Percentiles rank a stretch among this genome's conserved stretches.
Conservation (phyloP, 176 grass and related monocot genomes). For the Aegilops sharonensis region DNA sequence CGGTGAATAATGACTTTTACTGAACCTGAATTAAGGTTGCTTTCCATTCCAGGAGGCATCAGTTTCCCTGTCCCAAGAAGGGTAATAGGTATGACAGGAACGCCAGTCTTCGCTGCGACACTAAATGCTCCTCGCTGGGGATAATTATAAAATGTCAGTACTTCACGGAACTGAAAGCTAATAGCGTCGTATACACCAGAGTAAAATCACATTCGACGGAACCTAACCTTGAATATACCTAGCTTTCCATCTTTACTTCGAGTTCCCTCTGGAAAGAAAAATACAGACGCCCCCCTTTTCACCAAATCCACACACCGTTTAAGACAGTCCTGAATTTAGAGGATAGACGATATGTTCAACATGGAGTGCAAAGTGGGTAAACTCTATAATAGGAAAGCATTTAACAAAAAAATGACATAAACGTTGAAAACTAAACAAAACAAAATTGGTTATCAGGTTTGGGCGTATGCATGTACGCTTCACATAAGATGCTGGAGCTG, state of each 20-base stretch:
- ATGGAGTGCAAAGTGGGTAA: conserved; percentile 3
- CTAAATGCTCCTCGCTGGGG: conserved; percentile 90
- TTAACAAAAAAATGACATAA: neutral
- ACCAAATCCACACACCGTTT: conserved; percentile 82
- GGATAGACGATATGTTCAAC: neutral
- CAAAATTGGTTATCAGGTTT: neutral
- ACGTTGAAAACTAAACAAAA: neutral
- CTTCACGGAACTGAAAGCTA: neutral
- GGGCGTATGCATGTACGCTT: neutral
- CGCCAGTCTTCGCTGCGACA: conserved; percentile 80
- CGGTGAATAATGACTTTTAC: conserved; percentile 88
- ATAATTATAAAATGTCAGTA: conserved; percentile 22
- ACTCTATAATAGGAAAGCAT: neutral
- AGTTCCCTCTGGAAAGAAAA: conserved; percentile 98
- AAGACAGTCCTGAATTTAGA: conserved; percentile 74
- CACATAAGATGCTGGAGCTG: neutral
- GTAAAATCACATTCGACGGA: neutral
- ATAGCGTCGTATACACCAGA: neutral
- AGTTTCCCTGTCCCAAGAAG: conserved; percentile 84
- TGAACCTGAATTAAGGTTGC: conserved; percentile 65
- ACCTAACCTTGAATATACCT: conserved; percentile 87
- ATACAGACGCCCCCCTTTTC: conserved; percentile 77
- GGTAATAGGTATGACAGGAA: conserved; percentile 80
- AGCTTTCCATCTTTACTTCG: conserved; percentile 89
- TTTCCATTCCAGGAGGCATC: conserved; percentile 92